A percentile compares a stretch with the other conserved stretches of the same genome.
phyloP scores from a whole-genome alignment of 2,329 filamentous ascomycete genomes.

The Talaromyces verruculosus region DNA sequence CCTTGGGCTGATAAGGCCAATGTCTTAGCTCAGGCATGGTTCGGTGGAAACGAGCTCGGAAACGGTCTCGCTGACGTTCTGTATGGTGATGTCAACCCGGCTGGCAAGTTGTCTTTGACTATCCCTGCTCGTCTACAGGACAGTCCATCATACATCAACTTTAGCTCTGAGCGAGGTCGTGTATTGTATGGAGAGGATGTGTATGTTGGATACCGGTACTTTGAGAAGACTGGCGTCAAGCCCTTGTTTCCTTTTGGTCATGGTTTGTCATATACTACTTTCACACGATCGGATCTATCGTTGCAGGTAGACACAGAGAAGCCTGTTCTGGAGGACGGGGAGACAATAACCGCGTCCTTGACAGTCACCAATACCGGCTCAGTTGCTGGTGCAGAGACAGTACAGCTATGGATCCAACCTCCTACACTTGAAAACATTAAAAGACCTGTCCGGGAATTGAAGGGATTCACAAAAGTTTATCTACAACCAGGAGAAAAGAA shows the following conservation, averaged over 20 bases:
- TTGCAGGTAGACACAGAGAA: conserved; percentile 31
- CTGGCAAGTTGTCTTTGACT: conserved; percentile 70
- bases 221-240: conserved; percentile 66
- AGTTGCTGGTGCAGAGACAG: conserved; percentile 54
- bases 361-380: conserved; percentile 56
- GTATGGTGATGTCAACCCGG: conserved; percentile 71
- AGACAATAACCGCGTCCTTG: conserved; percentile 50
- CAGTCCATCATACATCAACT: conserved; percentile 76
- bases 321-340: conserved; percentile 42
- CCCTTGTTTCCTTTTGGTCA: conserved; percentile 77
- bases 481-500: conserved; percentile 61
- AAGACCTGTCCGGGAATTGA: conserved; percentile 61
- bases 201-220: conserved; percentile 79
- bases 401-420: conserved; percentile 56
- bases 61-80: conserved; percentile 77
- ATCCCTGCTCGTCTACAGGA: conserved; percentile 69
- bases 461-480: conserved; percentile 65
- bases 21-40: conserved; percentile 75
- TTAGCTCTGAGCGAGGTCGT: conserved; percentile 66
- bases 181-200: conserved; percentile 77
- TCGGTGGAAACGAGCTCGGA: conserved; percentile 82
- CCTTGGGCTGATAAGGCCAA: conserved; percentile 49
- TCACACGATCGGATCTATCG: conserved; percentile 55
- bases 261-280: conserved; percentile 75
- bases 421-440: conserved; percentile 54